phyloP scores from a whole-genome alignment of 1,284 basidiomycete genomes.

The Marasmius oreades region DNA sequence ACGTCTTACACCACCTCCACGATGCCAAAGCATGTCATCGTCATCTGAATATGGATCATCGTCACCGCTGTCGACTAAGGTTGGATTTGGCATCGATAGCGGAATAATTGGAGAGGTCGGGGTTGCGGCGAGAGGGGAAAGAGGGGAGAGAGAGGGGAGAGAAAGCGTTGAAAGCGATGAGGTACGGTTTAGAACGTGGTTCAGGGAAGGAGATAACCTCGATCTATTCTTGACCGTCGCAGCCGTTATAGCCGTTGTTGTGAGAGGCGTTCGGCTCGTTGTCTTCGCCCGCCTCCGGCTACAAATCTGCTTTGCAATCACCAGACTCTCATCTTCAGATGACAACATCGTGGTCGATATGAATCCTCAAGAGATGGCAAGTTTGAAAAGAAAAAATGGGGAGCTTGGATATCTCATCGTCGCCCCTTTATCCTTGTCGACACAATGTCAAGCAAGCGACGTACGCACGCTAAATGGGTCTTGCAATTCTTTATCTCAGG shows the following conservation, averaged over 20 bases:
- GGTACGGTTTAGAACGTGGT: not conserved
- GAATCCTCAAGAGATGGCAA: not conserved
- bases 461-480: no score
- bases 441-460: no score
- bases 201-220: not conserved
- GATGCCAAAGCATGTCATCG: not conserved
- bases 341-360: not conserved
- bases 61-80: not conserved
- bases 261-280: not conserved
- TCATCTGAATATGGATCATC: conserved; percentile 1
- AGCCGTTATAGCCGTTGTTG: not conserved
- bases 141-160: not conserved
- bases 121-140: not conserved
- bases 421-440: not conserved
- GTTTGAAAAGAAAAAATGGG: not conserved
- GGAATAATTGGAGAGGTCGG: not conserved
- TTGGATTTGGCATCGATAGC: not conserved
- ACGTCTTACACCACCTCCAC: not conserved
- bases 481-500: not conserved
- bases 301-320: not conserved
- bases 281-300: not conserved
- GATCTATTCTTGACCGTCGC: not conserved
- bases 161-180: not conserved
- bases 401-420: not conserved
- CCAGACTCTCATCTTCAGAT: not conserved